Percentiles rank a stretch among this genome's conserved stretches.
phyloP scores from a whole-genome alignment of 495 filamentous ascomycete species.

The Aspergillus homomorphus region DNA sequence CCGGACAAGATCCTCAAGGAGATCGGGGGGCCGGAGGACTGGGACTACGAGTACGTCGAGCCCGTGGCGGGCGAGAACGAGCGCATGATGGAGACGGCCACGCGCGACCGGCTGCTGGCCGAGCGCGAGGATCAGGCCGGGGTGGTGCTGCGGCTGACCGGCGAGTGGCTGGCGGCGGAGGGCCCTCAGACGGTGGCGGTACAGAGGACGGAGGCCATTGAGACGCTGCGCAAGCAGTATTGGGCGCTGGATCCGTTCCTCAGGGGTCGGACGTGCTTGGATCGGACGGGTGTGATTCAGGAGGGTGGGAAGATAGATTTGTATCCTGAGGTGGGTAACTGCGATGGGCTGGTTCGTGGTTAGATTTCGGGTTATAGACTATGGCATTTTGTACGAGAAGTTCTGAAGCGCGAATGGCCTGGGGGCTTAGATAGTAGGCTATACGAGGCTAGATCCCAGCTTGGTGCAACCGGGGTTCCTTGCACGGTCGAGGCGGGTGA shows the following conservation, averaged over 20 bases:
- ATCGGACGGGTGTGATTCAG: slow-evolving; percentile 64
- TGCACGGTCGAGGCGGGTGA: too few relatives aligned
- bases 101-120: slow-evolving; percentile 55
- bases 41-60: slow-evolving; percentile 77
- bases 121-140: slow-evolving; percentile 59
- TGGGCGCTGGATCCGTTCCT: slow-evolving; percentile 78
- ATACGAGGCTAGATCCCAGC: too few relatives aligned
- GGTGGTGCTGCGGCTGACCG: slow-evolving; percentile 63
- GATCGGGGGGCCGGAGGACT: slow-evolving; percentile 78
- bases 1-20: slow-evolving; percentile 66
- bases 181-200: slow-evolving; percentile 26
- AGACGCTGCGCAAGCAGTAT: slow-evolving; percentile 67
- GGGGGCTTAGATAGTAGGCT: too few relatives aligned
- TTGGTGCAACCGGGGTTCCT: too few relatives aligned
- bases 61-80: slow-evolving; percentile 69
- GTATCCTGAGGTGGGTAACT: slow-evolving; percentile 47
- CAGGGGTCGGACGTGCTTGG: slow-evolving; percentile 66
- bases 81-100: slow-evolving; percentile 60
- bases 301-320: slow-evolving; percentile 62
- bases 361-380: too few relatives aligned
- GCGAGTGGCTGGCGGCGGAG: slow-evolving; percentile 63
- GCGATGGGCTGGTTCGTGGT: too few relatives aligned
- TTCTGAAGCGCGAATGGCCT: too few relatives aligned
- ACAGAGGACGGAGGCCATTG: slow-evolving; percentile 58
- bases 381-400: too few relatives aligned